Percentiles rank a stretch among this genome's conserved stretches.
phyloP scores from a whole-genome alignment of 2,329 filamentous ascomycete species.

The Aspergillus quadricinctus region DNA sequence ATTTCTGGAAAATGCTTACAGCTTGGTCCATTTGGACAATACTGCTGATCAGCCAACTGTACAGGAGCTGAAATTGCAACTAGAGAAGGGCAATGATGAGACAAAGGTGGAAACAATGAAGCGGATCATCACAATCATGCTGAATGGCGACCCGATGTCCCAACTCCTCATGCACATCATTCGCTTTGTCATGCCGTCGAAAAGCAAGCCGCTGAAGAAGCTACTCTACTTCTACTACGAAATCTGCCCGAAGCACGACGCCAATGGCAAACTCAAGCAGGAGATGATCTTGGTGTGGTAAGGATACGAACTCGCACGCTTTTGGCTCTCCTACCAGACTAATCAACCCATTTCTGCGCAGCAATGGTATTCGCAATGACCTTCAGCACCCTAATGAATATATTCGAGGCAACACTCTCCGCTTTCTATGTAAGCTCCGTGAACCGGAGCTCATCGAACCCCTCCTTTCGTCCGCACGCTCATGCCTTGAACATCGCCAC shows the following conservation, averaged over 20 bases:
- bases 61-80: slow-evolving; percentile 85
- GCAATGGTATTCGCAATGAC: slow-evolving; percentile 97
- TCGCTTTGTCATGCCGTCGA: slow-evolving; percentile 98
- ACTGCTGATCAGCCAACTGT: slow-evolving; percentile 83
- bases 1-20: slow-evolving; percentile 93
- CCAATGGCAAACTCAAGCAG: slow-evolving; percentile 91
- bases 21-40: slow-evolving; percentile 96
- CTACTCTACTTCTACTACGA: slow-evolving; percentile 99
- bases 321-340: slow-evolving; percentile 9
- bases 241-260: slow-evolving; percentile 93
- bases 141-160: slow-evolving; percentile 95
- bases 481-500: slow-evolving; percentile 91
- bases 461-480: slow-evolving; percentile 83
- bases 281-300: slow-evolving; percentile 99
- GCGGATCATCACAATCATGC: slow-evolving; percentile 92
- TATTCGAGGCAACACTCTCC: slow-evolving; percentile 94
- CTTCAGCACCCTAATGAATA: slow-evolving; percentile 98
- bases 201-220: slow-evolving; percentile 95
- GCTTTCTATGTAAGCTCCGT: slow-evolving; percentile 93
- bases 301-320: slow-evolving; percentile 24
- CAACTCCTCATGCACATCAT: slow-evolving; percentile 99
- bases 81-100: slow-evolving; percentile 92
- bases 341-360: slow-evolving; percentile 35
- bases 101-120: slow-evolving; percentile 94
- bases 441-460: slow-evolving; percentile 96